phyloP scores from a whole-genome alignment of 495 filamentous ascomycete genomes.

The Penicillium silybi region DNA sequence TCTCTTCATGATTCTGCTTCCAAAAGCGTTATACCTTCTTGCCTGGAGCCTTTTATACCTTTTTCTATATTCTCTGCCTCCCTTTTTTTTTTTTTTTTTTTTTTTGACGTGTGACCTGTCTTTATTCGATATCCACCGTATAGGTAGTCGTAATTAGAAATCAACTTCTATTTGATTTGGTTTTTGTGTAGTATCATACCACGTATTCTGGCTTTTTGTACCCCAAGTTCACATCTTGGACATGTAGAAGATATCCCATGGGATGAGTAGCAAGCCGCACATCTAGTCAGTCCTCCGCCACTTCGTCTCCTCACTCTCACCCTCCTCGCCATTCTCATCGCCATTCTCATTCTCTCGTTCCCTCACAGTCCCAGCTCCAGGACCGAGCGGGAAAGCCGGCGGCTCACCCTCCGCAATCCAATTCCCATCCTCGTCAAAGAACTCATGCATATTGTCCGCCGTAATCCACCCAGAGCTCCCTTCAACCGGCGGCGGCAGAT shows the following conservation, averaged over 20 bases:
- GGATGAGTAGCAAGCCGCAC: not conserved
- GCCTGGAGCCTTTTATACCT: constrained; percentile 6
- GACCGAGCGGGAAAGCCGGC: constrained; percentile 42
- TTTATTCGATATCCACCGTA: constrained; percentile 18
- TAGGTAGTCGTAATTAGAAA: constrained; percentile 23
- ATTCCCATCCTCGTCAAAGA: constrained; percentile 62
- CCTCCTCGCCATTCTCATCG: constrained; percentile 28
- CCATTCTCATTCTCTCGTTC: constrained; percentile 40
- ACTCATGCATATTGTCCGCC: constrained; percentile 87
- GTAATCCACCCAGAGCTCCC: constrained; percentile 96
- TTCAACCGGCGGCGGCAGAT: constrained; percentile 70
- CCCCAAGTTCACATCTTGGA: not conserved
- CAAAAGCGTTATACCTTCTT: constrained; percentile 20
- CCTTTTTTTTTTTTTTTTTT: not conserved
- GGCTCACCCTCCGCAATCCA: constrained; percentile 47
- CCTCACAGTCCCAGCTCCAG: constrained; percentile 56
- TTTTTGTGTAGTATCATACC: not conserved
- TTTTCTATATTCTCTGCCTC: constrained; percentile 3
- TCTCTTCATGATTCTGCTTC: constrained; percentile 9
- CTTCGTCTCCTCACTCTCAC: constrained; percentile 46
- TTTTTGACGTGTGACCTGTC: constrained; percentile 7
- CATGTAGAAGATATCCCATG: not conserved
- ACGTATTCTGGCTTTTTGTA: not conserved
- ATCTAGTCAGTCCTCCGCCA: constrained; percentile 57
- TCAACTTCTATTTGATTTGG: not conserved